A percentile compares a stretch with the other conserved stretches of the same genome.
phyloP scores from a whole-genome alignment of 306 rosid genomes.

The Ammopiptanthus mongolicus region DNA sequence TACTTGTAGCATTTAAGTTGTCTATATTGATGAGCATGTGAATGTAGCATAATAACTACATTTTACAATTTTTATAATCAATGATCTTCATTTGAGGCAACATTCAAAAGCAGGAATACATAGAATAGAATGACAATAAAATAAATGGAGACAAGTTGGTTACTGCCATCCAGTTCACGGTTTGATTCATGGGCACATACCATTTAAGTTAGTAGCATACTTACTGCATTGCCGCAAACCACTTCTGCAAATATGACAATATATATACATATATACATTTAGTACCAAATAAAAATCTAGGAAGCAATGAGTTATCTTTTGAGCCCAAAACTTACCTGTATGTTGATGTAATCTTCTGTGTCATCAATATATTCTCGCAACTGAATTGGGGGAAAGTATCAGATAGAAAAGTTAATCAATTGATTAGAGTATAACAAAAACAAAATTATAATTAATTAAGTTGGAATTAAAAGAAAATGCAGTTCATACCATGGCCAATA shows the following conservation, averaged over 20 bases:
- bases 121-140: too few relatives aligned
- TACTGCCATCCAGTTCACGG: background rate
- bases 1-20: background rate
- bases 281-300: background rate
- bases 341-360: constrained; percentile 84
- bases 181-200: constrained; percentile 23
- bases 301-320: background rate
- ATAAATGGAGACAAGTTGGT: background rate
- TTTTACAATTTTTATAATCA: too few relatives aligned
- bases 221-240: constrained; percentile 15
- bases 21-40: background rate
- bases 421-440: background rate
- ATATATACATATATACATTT: background rate
- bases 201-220: constrained; percentile 26
- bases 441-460: background rate
- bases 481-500: constrained; percentile 58
- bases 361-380: constrained; percentile 79
- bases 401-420: background rate
- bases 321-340: constrained; percentile 51
- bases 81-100: too few relatives aligned
- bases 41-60: background rate
- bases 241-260: constrained; percentile 40
- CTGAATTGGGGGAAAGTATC: constrained; percentile 24
- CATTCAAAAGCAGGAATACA: too few relatives aligned
- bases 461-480: background rate